phyloP scores from a whole-genome alignment of 768 basidiomycete genomes.

The Mycena venus region DNA sequence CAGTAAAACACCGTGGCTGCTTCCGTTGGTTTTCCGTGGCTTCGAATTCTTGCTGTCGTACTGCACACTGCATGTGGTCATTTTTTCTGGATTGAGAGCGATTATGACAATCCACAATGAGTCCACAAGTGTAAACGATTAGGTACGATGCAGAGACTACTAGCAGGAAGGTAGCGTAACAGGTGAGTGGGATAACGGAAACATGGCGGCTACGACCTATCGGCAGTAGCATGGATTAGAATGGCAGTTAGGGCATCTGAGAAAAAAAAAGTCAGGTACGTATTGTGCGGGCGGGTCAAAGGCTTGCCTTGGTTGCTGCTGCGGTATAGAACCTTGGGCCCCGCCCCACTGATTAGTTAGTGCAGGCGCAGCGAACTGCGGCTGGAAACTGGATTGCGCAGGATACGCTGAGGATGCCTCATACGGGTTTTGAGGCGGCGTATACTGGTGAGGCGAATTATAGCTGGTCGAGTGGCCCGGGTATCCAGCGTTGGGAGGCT shows the following conservation, averaged over 20 bases:
- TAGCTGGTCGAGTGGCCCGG: neutral
- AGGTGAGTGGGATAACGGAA: neutral
- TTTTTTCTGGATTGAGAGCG: neutral
- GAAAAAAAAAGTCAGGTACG: neutral
- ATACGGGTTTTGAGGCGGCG: neutral
- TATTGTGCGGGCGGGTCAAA: too few species aligned
- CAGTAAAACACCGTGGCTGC: neutral
- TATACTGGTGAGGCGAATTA: neutral
- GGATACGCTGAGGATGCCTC: neutral
- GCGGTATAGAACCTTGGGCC: constrained; percentile 2
- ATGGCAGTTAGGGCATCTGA: constrained; percentile 14
- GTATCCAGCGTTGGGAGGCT: neutral
- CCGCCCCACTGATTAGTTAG: constrained; percentile 10
- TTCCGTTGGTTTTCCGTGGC: constrained; percentile 17
- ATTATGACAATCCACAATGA: neutral
- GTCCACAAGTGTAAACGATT: constrained; percentile 5
- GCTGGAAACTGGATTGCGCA: neutral
- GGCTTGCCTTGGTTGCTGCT: constrained; percentile 11
- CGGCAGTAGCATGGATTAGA: neutral
- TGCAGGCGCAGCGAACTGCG: neutral
- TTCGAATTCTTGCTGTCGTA: constrained; percentile 27
- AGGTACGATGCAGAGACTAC: neutral
- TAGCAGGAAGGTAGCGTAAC: neutral
- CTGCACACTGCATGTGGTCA: neutral
- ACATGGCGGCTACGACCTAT: neutral